Base-by-base conservation (phyloP, 768 basidiomycete genomes). In the Myochromella boudieri region DNA sequence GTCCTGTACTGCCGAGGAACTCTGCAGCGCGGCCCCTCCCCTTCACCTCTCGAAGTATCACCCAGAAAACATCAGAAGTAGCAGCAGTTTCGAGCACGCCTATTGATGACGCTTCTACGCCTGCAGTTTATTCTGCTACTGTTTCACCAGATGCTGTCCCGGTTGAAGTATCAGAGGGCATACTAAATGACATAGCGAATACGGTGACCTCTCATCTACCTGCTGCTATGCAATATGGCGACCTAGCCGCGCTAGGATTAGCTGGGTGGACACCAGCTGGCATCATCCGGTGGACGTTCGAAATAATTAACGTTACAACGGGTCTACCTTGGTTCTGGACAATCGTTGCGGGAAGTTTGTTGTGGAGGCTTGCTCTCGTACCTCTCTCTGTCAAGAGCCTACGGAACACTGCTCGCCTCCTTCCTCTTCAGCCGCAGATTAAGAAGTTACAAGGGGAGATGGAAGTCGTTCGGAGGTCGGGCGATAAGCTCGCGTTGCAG, bases 291-390 rank as follows among this genome's bases (percentile, higher is more conserved):
- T 81, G 77, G 76, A 68, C 79, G 14, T 69, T 88, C 39, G 89
- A 92, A 62, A 52, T 81, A 38, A 63, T 90, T 43, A 81, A 91
- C 52, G 82, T 91, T 41, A 65, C 72, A 38, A 80, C 81, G 0
- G 84, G 82, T 28, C 65, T 92, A 49, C 84, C 87, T 0, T 94
- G 92, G 91, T 88, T 88, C 70, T 81, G 83, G 74, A 86, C 90
- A 38, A 88, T 94, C 65, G 66, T 91, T 34, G 69, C 67, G 4
- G 81, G 82, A 22, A 80, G 84, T 21, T 44, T 85, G 9, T 58
- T 82, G 59, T 81, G 85, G 72, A 82, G 86, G 17, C 39, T 77
- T 15, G 37, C 76, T 39, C 71, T 87, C 37, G 62, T 90, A 42
- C 88, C 87, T 2, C 67, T 86, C 54, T 67, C 77, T 20, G 67